Evolutionary conservation across 768 basidiomycete species (phyloP).

Genomic region (Trametes villosa): DNA sequence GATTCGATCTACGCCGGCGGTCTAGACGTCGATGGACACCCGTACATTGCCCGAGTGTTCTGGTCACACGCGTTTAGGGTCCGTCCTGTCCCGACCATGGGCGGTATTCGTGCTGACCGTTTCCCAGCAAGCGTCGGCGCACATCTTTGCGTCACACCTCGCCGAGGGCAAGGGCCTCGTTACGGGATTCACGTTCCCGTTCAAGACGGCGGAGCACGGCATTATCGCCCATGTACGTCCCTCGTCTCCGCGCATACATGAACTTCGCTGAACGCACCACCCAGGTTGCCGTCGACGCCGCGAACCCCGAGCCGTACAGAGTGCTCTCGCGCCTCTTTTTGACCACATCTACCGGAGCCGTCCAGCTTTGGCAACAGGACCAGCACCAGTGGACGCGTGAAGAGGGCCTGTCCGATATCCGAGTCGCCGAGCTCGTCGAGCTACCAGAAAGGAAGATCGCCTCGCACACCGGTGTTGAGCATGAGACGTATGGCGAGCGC

Average conservation of each 20-base stretch:
- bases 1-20: constrained; percentile 63
- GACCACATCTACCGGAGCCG: constrained; percentile 74
- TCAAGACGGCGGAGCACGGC: constrained; percentile 69
- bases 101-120: not conserved
- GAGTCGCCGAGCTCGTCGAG: constrained; percentile 72
- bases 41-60: constrained; percentile 64
- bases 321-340: constrained; percentile 52
- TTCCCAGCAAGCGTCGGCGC: constrained; percentile 55
- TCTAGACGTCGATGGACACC: constrained; percentile 50
- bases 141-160: constrained; percentile 56
- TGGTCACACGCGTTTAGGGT: constrained; percentile 67
- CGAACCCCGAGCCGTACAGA: constrained; percentile 41
- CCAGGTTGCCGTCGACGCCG: constrained; percentile 58
- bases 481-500: constrained; percentile 55
- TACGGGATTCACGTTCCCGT: constrained; percentile 61
- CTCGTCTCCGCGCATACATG: constrained; percentile 1
- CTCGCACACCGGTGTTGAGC: constrained; percentile 37
- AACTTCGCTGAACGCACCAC: constrained; percentile 1
- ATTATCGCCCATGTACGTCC: constrained; percentile 64
- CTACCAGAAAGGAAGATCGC: constrained; percentile 63
- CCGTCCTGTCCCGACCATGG: constrained; percentile 29
- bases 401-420: constrained; percentile 71
- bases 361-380: constrained; percentile 74
- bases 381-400: constrained; percentile 76
- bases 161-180: constrained; percentile 50